A percentile compares a stretch with the other conserved stretches of the same genome.
These are phyloP conservation scores for Dipodascus albidus DNA, from an alignment of 805 yeast species.

Conservation along the genomic window DNA sequence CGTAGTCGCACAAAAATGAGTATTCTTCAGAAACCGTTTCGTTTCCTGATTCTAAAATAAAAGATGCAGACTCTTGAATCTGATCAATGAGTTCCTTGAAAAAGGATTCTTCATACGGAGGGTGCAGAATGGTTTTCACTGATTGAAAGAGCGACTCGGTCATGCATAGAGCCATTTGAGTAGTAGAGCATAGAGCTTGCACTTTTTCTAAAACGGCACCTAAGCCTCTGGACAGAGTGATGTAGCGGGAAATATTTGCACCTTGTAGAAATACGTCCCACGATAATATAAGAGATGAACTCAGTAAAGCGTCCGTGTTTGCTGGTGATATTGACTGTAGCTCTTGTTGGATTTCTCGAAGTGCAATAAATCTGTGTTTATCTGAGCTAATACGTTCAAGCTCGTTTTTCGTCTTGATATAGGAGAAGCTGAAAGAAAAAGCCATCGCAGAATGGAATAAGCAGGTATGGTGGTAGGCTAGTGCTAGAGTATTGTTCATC, in stretches of 20 bases:
- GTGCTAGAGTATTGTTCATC: constrained; percentile 14
- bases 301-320: constrained; percentile 15
- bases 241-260: constrained; percentile 16
- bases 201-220: constrained; percentile 19
- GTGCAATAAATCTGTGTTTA: constrained; percentile 17
- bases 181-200: constrained; percentile 12
- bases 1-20: constrained; percentile 6
- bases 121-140: constrained; percentile 24
- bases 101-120: constrained; percentile 22
- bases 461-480: constrained; percentile 14
- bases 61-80: constrained; percentile 13
- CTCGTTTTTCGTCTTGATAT: constrained; percentile 12
- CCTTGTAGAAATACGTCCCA: constrained; percentile 22
- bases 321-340: constrained; percentile 10
- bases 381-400: constrained; percentile 9
- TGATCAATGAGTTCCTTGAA: constrained; percentile 22
- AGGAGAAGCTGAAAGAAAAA: constrained; percentile 17
- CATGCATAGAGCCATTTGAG: constrained; percentile 19
- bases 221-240: constrained; percentile 19
- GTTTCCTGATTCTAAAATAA: constrained; percentile 6
- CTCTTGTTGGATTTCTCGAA: constrained; percentile 14
- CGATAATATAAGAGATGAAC: constrained; percentile 18
- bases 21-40: constrained; percentile 9
- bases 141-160: constrained; percentile 23
- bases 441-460: constrained; percentile 20